Percentiles rank a stretch among this genome's conserved stretches.
Evolutionary conservation across 331 rosid species (phyloP).

Genomic region (Cydonia oblonga): DNA sequence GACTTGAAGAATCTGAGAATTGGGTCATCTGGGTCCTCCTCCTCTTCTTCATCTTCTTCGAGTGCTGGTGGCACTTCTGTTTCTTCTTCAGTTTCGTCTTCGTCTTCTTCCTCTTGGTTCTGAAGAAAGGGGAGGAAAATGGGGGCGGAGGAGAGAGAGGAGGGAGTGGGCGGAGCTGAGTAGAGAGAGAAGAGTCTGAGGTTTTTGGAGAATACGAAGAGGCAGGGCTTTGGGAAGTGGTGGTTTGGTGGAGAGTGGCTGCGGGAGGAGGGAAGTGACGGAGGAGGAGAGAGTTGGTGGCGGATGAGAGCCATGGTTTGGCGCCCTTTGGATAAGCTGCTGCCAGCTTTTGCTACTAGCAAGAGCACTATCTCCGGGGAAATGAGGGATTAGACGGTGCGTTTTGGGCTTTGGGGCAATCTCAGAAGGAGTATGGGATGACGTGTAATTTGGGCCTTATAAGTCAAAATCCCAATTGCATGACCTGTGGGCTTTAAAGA

Average conservation of each 20-base stretch:
- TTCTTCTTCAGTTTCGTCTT: slow-evolving; percentile 7
- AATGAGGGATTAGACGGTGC: neutral
- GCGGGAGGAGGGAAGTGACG: slow-evolving; percentile 4
- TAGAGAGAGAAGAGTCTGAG: slow-evolving; percentile 21
- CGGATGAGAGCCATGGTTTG: slow-evolving; percentile 29
- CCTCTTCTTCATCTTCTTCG: slow-evolving; percentile 9
- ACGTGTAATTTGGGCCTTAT: no score
- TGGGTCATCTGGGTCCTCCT: slow-evolving; percentile 39
- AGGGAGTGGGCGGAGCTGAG: slow-evolving; percentile 16
- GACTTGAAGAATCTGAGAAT: slow-evolving; percentile 51
- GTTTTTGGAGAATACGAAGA: slow-evolving; percentile 21
- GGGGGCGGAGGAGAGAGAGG: slow-evolving; percentile 24
- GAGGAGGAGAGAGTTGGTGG: slow-evolving; percentile 18
- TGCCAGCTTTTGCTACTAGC: no score
- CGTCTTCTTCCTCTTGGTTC: slow-evolving; percentile 9
- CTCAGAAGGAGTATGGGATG: no score
- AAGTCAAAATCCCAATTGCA: no score
- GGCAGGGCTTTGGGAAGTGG: slow-evolving; percentile 14
- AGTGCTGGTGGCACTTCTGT: neutral
- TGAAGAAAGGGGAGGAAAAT: slow-evolving; percentile 55
- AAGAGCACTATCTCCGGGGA: no score
- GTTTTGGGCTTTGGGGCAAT: neutral
- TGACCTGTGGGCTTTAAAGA: no score
- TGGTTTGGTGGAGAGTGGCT: slow-evolving; percentile 2
- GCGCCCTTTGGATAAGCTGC: neutral